Conservation (phyloP, 2,329 filamentous ascomycete species). For the Trichoderma atrobrunneum region DNA sequence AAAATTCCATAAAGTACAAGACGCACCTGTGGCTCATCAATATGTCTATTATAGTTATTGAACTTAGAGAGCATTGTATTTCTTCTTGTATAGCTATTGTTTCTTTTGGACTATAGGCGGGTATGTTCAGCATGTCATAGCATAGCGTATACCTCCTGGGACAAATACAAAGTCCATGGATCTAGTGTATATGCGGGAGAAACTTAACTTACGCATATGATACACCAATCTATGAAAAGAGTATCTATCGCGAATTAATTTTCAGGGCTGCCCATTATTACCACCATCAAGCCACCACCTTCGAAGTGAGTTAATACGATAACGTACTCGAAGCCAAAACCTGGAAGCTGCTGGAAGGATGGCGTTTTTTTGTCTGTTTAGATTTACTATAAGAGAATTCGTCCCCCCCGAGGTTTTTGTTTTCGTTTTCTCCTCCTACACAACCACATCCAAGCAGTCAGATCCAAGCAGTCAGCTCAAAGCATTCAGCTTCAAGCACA, state of each 20-base stretch:
- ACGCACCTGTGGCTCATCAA: background rate
- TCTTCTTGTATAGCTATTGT: background rate
- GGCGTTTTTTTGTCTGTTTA: background rate
- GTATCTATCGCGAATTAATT: background rate
- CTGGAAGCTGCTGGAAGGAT: background rate
- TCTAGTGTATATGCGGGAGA: background rate
- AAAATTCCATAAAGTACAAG: background rate
- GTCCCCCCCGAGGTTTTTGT: background rate
- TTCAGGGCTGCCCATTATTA: background rate
- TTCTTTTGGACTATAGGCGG: background rate
- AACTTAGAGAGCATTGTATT: background rate
- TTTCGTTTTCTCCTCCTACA: background rate
- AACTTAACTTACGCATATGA: background rate
- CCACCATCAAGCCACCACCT: background rate
- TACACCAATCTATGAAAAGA: background rate
- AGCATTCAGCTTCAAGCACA: too few species aligned
- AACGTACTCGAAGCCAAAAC: background rate
- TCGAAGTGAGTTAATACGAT: background rate
- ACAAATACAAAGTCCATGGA: background rate
- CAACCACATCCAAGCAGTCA: background rate
- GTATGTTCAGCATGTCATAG: background rate
- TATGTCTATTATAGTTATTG: background rate
- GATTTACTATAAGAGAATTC: background rate
- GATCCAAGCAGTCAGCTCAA: too few species aligned
- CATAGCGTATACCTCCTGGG: background rate